Base-by-base conservation (phyloP, 768 basidiomycete genomes). In the Mycena crocata region DNA sequence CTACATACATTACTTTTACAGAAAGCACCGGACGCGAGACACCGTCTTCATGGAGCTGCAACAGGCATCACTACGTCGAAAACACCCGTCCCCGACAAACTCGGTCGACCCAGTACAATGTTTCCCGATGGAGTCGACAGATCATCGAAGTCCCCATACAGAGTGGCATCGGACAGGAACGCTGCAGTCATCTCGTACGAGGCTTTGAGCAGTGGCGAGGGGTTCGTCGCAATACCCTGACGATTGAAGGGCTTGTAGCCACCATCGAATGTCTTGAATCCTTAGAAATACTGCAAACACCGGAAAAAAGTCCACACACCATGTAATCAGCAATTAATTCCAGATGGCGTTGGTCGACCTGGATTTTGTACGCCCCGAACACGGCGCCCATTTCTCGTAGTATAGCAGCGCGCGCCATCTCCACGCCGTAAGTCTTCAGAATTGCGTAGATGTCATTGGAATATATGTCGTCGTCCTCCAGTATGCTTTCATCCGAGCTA, bases 241-340 rank as follows among this genome's bases (percentile, higher is more conserved):
- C 98, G 92, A 79, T 98, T 99, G 83, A 99, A 99, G 2, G 98
- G 95, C 80, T 94, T 97, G 84, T 96, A 99, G 31, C 93, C 95
- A 32, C 98, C 98, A 60, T 98, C 96, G 77, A 95, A 98, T 0
- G 98, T 99, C 97, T 99, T 58, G 24, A 21, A 57, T 62, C 55
- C 24, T n/a, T 19, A 35, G 46, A 42, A 61, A 37, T 51, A 30
- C 30, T 30, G 15, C 3, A 14, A 63, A 56, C 35, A 17, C 40
- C 32, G 32, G 24, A 34, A 32, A 40, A 52, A 50, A 34, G 60
- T 32, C 6, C 32, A 74, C 91, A 71, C 74, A 97, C 97, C 98
- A 99, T 99, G 78, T 99, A 99, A 78, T 99, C 98, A 17, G 98
- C 98, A 77, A 99, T 98, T 69, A 99, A 85, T 73, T 97, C 95